Evolutionary conservation across 2,329 filamentous ascomycete species (phyloP).

Genomic region (Zymoseptoria ardabiliae): DNA sequence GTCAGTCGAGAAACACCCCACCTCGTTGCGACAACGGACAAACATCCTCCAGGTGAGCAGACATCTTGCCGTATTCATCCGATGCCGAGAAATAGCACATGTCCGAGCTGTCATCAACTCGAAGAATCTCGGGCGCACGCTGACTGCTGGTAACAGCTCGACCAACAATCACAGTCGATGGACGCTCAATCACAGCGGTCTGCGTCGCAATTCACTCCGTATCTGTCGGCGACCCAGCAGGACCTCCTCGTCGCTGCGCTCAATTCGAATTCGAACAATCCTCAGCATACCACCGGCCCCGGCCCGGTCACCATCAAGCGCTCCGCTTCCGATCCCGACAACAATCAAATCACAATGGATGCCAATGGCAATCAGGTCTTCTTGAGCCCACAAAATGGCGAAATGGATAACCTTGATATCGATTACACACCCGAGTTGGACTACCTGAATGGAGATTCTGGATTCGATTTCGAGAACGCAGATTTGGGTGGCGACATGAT

Average conservation of each 20-base stretch:
- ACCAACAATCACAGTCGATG: slow-evolving; percentile 9
- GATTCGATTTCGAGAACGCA: slow-evolving; percentile 66
- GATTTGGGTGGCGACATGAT: slow-evolving; percentile 58
- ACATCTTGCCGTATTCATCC: background rate
- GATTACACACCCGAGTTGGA: slow-evolving; percentile 67
- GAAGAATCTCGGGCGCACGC: background rate
- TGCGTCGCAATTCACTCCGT: slow-evolving; percentile 28
- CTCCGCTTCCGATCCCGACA: slow-evolving; percentile 8
- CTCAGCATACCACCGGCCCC: slow-evolving; percentile 21
- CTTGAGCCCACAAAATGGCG: slow-evolving; percentile 23
- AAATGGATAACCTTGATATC: slow-evolving; percentile 20
- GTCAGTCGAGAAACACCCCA: background rate
- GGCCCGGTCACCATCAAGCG: slow-evolving; percentile 2
- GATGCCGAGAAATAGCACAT: background rate
- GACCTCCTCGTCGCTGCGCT: slow-evolving; percentile 43
- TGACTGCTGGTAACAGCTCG: background rate
- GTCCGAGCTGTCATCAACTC: background rate
- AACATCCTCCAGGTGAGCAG: slow-evolving; percentile 1
- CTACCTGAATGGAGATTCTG: slow-evolving; percentile 67
- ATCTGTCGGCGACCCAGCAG: slow-evolving; percentile 38
- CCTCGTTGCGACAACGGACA: background rate
- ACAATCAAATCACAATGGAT: slow-evolving; percentile 17
- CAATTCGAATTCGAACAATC: slow-evolving; percentile 32
- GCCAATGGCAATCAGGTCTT: slow-evolving; percentile 17
- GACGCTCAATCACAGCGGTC: slow-evolving; percentile 9